These are phyloP conservation scores for Flagelloscypha sp. DNA, from an alignment of 768 basidiomycete genomes.

Conservation along the genomic window DNA sequence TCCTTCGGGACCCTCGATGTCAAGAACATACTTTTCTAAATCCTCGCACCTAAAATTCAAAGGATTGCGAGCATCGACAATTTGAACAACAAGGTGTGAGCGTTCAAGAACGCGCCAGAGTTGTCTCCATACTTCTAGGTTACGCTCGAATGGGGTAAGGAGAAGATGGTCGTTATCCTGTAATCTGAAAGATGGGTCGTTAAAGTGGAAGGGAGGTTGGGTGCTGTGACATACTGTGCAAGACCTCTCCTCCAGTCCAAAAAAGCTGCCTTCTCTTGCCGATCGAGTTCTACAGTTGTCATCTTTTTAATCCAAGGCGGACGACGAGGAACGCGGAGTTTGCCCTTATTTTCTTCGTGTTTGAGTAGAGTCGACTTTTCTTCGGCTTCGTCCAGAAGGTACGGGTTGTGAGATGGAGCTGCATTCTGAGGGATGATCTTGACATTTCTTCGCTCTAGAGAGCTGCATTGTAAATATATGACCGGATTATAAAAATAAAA, in stretches of 20 bases:
- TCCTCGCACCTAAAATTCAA: conserved; percentile 89
- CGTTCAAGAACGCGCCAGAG: conserved; percentile 95
- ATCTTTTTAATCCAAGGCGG: conserved; percentile 84
- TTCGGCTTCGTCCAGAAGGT: conserved; percentile 75
- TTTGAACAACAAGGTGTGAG: conserved; percentile 90
- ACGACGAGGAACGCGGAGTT: conserved; percentile 81
- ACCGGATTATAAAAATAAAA: background rate
- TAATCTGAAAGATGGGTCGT: conserved; percentile 40
- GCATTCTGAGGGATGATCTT: conserved; percentile 63
- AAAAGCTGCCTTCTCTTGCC: conserved; percentile 84
- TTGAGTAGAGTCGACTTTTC: conserved; percentile 67
- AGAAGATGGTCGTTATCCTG: conserved; percentile 83
- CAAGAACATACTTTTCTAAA: conserved; percentile 75
- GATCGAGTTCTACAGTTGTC: conserved; percentile 71
- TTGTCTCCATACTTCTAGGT: conserved; percentile 97
- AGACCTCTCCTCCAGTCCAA: conserved; percentile 89
- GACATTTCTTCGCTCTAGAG: conserved; percentile 66
- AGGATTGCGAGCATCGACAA: conserved; percentile 94
- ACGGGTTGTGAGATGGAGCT: conserved; percentile 64
- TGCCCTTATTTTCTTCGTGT: conserved; percentile 64
- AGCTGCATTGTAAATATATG: conserved; percentile 2
- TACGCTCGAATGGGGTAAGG: conserved; percentile 95
- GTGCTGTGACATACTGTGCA: conserved; percentile 60
- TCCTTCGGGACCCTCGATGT: conserved; percentile 77
- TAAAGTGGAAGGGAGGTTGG: background rate